A percentile compares a stretch with the other conserved stretches of the same genome.
phyloP scores from a whole-genome alignment of 805 yeast species.

The Candida ulmi region DNA sequence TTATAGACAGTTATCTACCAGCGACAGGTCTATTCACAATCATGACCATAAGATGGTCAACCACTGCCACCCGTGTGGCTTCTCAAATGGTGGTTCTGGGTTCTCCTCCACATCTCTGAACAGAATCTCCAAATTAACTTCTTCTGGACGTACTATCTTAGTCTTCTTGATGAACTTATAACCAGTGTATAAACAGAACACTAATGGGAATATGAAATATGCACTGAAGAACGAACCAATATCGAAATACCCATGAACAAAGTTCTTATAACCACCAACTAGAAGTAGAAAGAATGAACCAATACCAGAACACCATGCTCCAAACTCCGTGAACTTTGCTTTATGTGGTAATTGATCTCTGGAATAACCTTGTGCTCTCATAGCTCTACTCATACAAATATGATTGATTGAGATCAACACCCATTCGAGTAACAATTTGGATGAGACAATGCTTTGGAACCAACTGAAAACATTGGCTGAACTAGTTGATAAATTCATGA shows the following conservation, averaged over 20 bases:
- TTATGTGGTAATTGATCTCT: slow-evolving; percentile 17
- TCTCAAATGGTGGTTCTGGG: slow-evolving; percentile 23
- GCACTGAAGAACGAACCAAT: slow-evolving; percentile 11
- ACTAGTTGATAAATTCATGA: slow-evolving; percentile 23
- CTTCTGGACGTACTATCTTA: slow-evolving; percentile 27
- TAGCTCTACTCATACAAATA: slow-evolving; percentile 27
- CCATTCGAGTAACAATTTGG: slow-evolving; percentile 29
- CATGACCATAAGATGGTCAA: slow-evolving; percentile 16
- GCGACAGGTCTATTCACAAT: too few relatives aligned
- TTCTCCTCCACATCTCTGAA: slow-evolving; percentile 27
- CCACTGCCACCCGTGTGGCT: slow-evolving; percentile 15
- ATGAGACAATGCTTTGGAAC: slow-evolving; percentile 30
- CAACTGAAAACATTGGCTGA: slow-evolving; percentile 30
- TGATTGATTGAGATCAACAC: slow-evolving; percentile 27
- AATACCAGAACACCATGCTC: slow-evolving; percentile 29
- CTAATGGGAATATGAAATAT: slow-evolving; percentile 24
- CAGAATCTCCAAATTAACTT: slow-evolving; percentile 34
- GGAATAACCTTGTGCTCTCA: slow-evolving; percentile 32
- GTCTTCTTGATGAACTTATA: slow-evolving; percentile 31
- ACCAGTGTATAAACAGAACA: slow-evolving; percentile 23
- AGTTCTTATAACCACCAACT: slow-evolving; percentile 32
- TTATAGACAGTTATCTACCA: too few relatives aligned
- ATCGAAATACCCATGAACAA: slow-evolving; percentile 27
- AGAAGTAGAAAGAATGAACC: slow-evolving; percentile 24
- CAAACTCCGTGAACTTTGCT: slow-evolving; percentile 15